Evolutionary conservation across 345 rosid genomes (phyloP), one percentile per base, ranked within the genome.

Genomic region (Ceriops decandra): DNA sequence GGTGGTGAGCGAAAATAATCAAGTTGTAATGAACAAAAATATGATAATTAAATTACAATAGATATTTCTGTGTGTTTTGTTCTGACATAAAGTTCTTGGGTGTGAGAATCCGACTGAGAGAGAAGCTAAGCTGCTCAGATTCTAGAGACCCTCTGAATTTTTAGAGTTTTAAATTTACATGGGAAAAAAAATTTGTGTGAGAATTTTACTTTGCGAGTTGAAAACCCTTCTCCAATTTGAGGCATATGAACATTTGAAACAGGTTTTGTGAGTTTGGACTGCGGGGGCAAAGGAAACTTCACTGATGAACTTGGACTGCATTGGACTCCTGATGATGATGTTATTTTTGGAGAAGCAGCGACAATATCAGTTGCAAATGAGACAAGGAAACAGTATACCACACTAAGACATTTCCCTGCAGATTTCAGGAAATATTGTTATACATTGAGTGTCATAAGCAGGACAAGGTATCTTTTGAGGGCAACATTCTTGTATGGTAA

Each of bases 261-360:
- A 92, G 99, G 96, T 78, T 95, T 92, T 78, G 88, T 95, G 75
- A 95, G 99, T 77, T 81, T 95, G 79, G 83, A 90, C 71, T 95
- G 99, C 76, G 99, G 99, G 53, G 97, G 97, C 27, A 77, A 78
- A 27, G 82, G 74, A 64, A 85, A 80, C 67, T 90, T 84, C 70
- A 82, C 89, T 0, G 99, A 95, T 59, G 89, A 87, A 58, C 81
- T 90, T 68, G 99, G 98, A 46, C 88, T 95, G 26, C 71, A 79
- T 35, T 95, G 99, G 99, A 73, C 68, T 63, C 76, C 98, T 10
- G 99, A 95, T 75, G 81, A 79, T 26, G 75, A 82, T 68, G 77
- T 90, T 24, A 51, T 79, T 15, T 87, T 77, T 27, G 99, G 99
- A 76, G 90, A 86, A 79, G 53, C 77, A 24, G 84, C 88, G 38